A percentile compares a stretch with the other conserved stretches of the same genome.
Conservation (phyloP, 306 rosid species). For the Rosa chinensis region DNA sequence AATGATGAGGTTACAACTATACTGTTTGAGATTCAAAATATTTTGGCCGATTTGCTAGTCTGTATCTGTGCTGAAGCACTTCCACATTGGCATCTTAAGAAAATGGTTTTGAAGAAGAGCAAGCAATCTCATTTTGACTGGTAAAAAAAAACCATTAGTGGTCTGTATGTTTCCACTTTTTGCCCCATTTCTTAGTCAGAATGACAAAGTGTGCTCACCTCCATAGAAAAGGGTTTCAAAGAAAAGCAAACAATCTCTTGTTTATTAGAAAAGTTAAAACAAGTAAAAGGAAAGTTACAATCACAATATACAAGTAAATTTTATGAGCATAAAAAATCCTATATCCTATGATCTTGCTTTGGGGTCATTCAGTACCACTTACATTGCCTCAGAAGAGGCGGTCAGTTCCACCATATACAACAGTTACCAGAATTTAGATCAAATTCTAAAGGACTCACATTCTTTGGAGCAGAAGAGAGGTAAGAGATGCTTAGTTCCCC, state of each 20-base stretch:
- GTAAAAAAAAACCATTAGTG: background rate
- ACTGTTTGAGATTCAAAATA: background rate
- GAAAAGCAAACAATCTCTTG: background rate
- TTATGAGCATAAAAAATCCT: background rate
- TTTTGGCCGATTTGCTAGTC: background rate
- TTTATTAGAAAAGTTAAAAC: background rate
- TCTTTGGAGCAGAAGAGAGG: constrained; percentile 41
- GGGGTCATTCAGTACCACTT: background rate
- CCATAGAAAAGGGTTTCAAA: background rate
- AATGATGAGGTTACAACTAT: background rate
- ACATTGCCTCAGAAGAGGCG: background rate
- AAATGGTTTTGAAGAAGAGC: background rate
- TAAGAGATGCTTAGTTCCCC: constrained; percentile 53
- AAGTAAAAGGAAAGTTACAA: background rate
- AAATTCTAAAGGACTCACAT: constrained; percentile 34
- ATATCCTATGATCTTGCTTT: background rate
- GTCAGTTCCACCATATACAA: background rate
- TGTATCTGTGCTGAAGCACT: background rate
- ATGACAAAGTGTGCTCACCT: background rate
- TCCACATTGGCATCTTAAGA: background rate
- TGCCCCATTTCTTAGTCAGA: background rate
- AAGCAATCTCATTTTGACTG: background rate
- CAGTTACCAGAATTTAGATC: background rate
- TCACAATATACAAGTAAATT: background rate
- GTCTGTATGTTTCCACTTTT: background rate